Evolutionary conservation across 1,284 basidiomycete genomes (phyloP), one percentile per base, ranked within the genome.

Genomic region (Malassezia yamatoensis): DNA sequence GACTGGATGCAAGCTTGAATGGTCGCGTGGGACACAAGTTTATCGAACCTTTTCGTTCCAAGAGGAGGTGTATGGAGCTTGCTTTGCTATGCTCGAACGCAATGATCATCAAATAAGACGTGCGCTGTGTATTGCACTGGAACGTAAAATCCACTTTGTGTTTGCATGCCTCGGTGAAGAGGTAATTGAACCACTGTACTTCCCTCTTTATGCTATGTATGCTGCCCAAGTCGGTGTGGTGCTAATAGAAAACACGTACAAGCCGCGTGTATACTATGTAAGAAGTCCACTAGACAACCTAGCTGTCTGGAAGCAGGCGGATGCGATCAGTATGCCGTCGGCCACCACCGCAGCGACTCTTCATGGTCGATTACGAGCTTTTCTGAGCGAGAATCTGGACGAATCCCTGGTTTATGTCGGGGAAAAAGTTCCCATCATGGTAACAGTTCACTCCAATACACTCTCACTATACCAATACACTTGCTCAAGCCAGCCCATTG

Each of bases 111-210:
- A 9, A 18, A 3, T 29, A 39, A 53, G 64, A 12, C 51, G 44
- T 18, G 66, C 66, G 6, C 54, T 70, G 16, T 72, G 68, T 54
- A 53, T 72, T 41, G 62, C 66, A 46, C 61, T 72, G 35, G 63
- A 63, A 29, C 60, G 60, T 37, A 59, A 58, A 8, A 44, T 67
- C n/a, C 51, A 64, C 29, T 57, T 72, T 9, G 60, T 68, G 53
- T 55, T 68, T 10, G 62, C 68, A 2, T 51, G 46, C 13, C 43
- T 53, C 18, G 70, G 70, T 16, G 60, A 66, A 38, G 59, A 67
- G 45, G 50, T 63, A 16, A 51, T 63, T 18, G 55, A 63, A 55
- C 61, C 64, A 12, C 55, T 72, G 0, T 59, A 55, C 5, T 67
- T 67, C 42, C 60, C 63, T 44, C 55, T 64, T 44, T 45, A 60